phyloP scores from a whole-genome alignment of 805 yeast species.

The Citeromyces nyonsensis region DNA sequence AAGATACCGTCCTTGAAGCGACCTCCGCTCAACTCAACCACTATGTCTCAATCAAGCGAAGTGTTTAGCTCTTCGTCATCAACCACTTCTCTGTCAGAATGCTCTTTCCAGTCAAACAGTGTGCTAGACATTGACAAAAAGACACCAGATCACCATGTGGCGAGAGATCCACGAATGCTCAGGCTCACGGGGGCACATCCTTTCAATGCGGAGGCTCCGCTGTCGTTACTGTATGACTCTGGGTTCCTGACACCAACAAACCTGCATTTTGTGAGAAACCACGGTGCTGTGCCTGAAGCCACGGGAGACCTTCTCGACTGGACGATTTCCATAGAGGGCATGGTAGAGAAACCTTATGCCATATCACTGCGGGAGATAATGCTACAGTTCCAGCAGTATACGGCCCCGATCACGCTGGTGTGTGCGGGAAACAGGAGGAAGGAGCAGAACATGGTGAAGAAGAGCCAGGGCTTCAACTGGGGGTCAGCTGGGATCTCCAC shows the following conservation, averaged over 20 bases:
- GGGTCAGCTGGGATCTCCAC: slow-evolving; percentile 18
- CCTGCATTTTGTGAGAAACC: slow-evolving; percentile 18
- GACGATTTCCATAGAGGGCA: slow-evolving; percentile 13
- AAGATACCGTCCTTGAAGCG: too few relatives aligned
- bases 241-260: slow-evolving; percentile 17
- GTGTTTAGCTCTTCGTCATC: background rate
- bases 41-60: too few relatives aligned
- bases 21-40: too few relatives aligned
- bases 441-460: slow-evolving; percentile 17
- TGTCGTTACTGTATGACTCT: slow-evolving; percentile 10
- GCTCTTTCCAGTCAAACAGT: background rate
- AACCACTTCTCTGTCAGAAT: background rate
- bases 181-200: slow-evolving; percentile 18
- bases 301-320: slow-evolving; percentile 11
- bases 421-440: slow-evolving; percentile 20
- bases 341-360: slow-evolving; percentile 13
- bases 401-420: slow-evolving; percentile 16
- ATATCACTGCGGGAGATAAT: slow-evolving; percentile 11
- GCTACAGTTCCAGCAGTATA: slow-evolving; percentile 11
- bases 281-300: slow-evolving; percentile 15
- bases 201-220: slow-evolving; percentile 16
- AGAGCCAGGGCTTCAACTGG: slow-evolving; percentile 19
- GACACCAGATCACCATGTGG: slow-evolving; percentile 15
- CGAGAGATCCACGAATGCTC: slow-evolving; percentile 13
- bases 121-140: slow-evolving; percentile 10